Base-by-base conservation (phyloP, 371 early-diverging fungal genomes). In the Mortierella sp. region DNA sequence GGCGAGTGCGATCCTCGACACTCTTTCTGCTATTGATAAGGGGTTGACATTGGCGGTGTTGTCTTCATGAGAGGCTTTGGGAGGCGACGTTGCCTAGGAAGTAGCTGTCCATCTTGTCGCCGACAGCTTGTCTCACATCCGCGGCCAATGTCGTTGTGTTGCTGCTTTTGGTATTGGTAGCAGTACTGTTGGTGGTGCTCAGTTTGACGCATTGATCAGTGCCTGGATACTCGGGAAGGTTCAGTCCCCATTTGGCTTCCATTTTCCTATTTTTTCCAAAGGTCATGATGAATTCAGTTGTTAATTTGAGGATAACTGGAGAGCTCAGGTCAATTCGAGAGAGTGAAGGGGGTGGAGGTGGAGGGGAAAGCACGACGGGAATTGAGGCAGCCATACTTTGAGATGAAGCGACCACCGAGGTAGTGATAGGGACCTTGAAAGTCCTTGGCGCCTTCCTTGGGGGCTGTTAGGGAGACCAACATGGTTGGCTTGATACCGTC, bases 401-500 rank as follows among this genome's bases (percentile, higher is more conserved):
- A 91, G 3, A 95, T 88, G 63, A 96, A 96, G 0, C 98, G 83
- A 10, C 96, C 96, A 2, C 97, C 96, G 29, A 98, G 79, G 51
- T 88, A 96, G 61, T 95, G 95, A 17, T 80, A 80, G 19, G 79
- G 82, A n/a, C 96, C 97, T 9, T 65, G 81, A 65, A 93, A 95
- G 19, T 79, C 59, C 12, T 70, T 59, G 1, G 90, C 92, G 51
- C 94, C 88, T 16, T 78, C 68, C 74, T 98, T 96, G 28, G 98
- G 98, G 0, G 94, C 92, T 5, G 97, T 96, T 58, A 98, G 81
- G 3, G 96, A 96, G 4, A 98, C 84, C 17, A 98, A 83, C 72
- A 93, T 89, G 22, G 85, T 85, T 1, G 96, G 96, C 24, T 86
- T 81, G 49, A 92, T 86, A 0, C 86, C 85, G 4, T 62, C n/a